Base-by-base conservation (phyloP, 768 basidiomycete species). In the Postia placenta region DNA sequence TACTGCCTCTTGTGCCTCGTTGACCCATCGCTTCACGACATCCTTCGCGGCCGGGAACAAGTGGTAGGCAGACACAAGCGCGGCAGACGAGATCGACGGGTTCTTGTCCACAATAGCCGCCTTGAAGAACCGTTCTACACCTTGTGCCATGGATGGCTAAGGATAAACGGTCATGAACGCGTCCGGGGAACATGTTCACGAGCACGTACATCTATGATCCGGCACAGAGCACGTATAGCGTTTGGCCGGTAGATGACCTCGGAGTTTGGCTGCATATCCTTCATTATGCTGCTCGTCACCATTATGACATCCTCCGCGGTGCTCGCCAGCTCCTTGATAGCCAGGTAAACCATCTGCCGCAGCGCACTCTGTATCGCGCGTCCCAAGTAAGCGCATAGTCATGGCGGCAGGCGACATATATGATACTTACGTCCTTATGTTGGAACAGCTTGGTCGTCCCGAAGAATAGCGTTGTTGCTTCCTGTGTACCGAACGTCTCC, bases 261-360 rank as follows among this genome's bases (percentile, higher is more conserved):
- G 42, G 92, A 86, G 64, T 96, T 97, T 47, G 94, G 88, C 62
- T 99, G 96, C 92, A 98, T 99, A 63, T 99, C 96, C 74, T 98
- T 98, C 94, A 96, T 96, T 67, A 99, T 97, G 61, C 92, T 96
- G 66, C 86, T 90, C 9, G 96, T 99, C 54, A 97, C 94, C 92
- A 99, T 99, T 59, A 99, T 96, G 24, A 98, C 92, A 74, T 98
- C 95, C 67, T 99, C 93, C 14, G 96, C 92, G n/a, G 87, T 86
- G 28, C 80, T 83, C 24, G 93, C 87, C 11, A 99, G 78, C 68
- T 99, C 96, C 73, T 98, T 99, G 73, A 99, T 97, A 45, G 95
- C 89, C 51, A 99, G 78, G 72, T 99, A 99, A 22, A 99, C 94
- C 73, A 93, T 94, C 68, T 99, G 96, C 50, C 96, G 84, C 53